Percentiles rank a stretch among this genome's conserved stretches.
phyloP scores from a whole-genome alignment of 108 stramenopile species.

The Schizochytrium sp. region DNA sequence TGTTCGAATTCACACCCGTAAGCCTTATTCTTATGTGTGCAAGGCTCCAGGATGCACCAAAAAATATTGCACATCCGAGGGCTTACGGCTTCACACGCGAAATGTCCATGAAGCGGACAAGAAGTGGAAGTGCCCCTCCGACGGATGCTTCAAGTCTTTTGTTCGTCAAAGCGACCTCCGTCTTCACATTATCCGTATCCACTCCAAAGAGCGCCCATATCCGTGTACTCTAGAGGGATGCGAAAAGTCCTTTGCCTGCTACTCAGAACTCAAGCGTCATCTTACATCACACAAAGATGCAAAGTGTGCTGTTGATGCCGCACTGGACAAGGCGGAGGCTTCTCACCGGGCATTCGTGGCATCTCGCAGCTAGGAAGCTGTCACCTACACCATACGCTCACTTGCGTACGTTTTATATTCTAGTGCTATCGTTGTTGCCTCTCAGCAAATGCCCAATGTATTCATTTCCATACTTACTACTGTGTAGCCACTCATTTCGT shows the following conservation, averaged over 20 bases:
- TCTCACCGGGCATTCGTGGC: background rate
- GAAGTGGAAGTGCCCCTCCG: constrained; percentile 58
- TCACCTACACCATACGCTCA: too few relatives aligned
- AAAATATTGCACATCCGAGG: constrained; percentile 55
- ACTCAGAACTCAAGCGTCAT: constrained; percentile 59
- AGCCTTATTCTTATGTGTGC: constrained; percentile 52
- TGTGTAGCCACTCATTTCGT: too few relatives aligned
- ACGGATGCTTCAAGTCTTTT: constrained; percentile 47
- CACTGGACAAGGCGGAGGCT: constrained; percentile 4
- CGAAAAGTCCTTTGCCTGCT: constrained; percentile 61
- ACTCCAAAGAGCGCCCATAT: constrained; percentile 51
- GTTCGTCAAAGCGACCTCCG: constrained; percentile 51
- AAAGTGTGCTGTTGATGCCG: background rate
- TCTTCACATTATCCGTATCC: constrained; percentile 51
- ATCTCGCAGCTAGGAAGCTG: background rate
- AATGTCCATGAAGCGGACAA: constrained; percentile 58
- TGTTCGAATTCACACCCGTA: constrained; percentile 56
- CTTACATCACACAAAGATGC: constrained; percentile 40
- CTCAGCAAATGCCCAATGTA: too few relatives aligned
- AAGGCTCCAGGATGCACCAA: constrained; percentile 44
- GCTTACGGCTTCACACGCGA: constrained; percentile 42
- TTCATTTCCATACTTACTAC: too few relatives aligned
- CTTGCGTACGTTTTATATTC: too few relatives aligned
- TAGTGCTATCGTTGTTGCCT: too few relatives aligned
- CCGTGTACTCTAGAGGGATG: constrained; percentile 32